Conservation (phyloP, 441 rosid species). For the Viola pubescens region DNA sequence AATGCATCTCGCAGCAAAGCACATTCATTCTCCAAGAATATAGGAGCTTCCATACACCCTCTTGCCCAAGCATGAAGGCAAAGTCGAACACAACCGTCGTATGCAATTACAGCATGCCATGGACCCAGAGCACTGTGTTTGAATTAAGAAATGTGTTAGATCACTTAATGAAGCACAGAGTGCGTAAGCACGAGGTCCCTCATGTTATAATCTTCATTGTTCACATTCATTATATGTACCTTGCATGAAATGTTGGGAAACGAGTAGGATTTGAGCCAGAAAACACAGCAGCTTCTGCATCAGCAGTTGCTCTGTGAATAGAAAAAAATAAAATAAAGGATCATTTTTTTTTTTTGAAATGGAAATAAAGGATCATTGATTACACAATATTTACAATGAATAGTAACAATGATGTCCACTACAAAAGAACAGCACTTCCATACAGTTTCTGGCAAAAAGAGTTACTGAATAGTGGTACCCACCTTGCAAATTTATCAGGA, state of each 20-base stretch:
- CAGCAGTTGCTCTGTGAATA: slow-evolving; percentile 39
- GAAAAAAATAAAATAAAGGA: slow-evolving; percentile 11
- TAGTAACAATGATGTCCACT: not conserved
- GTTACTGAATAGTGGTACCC: slow-evolving; percentile 14
- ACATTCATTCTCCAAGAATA: slow-evolving; percentile 94
- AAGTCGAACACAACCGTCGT: slow-evolving; percentile 94
- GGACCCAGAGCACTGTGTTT: slow-evolving; percentile 79
- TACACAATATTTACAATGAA: not conserved
- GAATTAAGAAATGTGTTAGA: not conserved
- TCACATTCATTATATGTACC: slow-evolving; percentile 33
- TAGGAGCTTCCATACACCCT: slow-evolving; percentile 98
- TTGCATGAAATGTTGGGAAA: slow-evolving; percentile 88
- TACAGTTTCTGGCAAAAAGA: slow-evolving; percentile 1
- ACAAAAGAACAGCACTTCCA: not conserved
- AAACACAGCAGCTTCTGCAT: slow-evolving; percentile 46
- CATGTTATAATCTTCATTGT: slow-evolving; percentile 5
- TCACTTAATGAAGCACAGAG: slow-evolving; percentile 7
- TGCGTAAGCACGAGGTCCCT: slow-evolving; percentile 8
- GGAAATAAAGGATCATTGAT: not conserved
- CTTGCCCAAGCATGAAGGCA: slow-evolving; percentile 99
- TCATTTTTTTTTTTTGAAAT: too few relatives aligned
- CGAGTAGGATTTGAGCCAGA: slow-evolving; percentile 64
- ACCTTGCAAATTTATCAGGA: slow-evolving; percentile 58
- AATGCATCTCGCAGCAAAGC: slow-evolving; percentile 77
- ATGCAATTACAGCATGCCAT: slow-evolving; percentile 95